Base-by-base conservation (phyloP, 345 rosid species). In the Anastatica hierochuntica region DNA sequence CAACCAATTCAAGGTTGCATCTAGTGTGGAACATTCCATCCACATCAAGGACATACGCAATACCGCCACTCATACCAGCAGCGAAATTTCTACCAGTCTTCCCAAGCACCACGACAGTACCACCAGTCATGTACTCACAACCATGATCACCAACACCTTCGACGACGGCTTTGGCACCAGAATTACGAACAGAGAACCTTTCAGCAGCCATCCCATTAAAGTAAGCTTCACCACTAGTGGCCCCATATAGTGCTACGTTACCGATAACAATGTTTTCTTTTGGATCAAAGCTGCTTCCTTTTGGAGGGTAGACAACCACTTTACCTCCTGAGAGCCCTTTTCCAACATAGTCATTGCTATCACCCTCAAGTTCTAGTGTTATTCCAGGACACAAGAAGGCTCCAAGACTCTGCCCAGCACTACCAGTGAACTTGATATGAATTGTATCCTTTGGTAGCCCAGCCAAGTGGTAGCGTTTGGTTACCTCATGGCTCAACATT, bases 141-240 rank as follows among this genome's bases (percentile, higher is more conserved):
- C 99, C 99, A 65, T 94, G 99, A 72, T 94, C 99, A 66, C 99
- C 99, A 60, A 94, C 88, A 53, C 99, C 99, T 79, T 94, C 99
- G 4, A 94, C 97, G 41, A 94, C 97, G 9, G 99, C 95, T 60
- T 49, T 85, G n/a, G 89, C 99, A 49, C 99, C 99, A 10, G 99
- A 94, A 61, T 94, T 94, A 52, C 99, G 97, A 45, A 94, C 99
- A 68, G 84, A 88, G 71, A 94, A 94, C 64, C 99, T 80, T 66
- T 94, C 99, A 20, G 99, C 99, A 2, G 99, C 97, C 99, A 94
- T 94, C 31, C 99, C 99, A 44, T 82, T 88, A 68, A 94, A 84
- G 72, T 83, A 94, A 10, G 97, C 99, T 68, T 83, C 99, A 34
- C 99, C 99, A 19, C 49, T 41, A 10, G 85, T 88, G 14, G 97